Conservation (phyloP, 495 filamentous ascomycete genomes). For the Podospora pseudoanserina region DNA sequence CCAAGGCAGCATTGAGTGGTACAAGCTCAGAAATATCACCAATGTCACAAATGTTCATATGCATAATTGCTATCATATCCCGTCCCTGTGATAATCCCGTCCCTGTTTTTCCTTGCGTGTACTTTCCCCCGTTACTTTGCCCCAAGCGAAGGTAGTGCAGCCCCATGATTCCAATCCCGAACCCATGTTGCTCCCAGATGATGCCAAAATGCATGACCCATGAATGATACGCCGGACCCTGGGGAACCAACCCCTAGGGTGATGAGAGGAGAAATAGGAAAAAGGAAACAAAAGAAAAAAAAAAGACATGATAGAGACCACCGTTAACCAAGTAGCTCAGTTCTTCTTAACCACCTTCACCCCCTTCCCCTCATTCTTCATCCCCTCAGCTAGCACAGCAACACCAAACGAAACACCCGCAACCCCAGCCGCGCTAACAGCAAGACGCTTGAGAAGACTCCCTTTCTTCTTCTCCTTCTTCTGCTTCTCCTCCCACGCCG, state of each 20-base stretch:
- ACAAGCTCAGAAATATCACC: no score
- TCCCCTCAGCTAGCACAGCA: slow-evolving; percentile 65
- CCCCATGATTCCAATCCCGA: slow-evolving; percentile 4
- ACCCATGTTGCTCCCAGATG: slow-evolving; percentile 5
- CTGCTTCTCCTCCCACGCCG: slow-evolving; percentile 19
- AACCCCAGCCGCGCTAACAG: slow-evolving; percentile 56
- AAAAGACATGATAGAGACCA: background rate
- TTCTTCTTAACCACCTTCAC: slow-evolving; percentile 48
- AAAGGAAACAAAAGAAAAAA: background rate
- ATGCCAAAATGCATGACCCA: background rate
- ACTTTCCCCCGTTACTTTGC: background rate
- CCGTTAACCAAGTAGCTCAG: background rate
- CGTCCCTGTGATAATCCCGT: background rate
- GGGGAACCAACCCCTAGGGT: background rate
- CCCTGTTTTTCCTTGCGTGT: background rate
- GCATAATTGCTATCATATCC: background rate
- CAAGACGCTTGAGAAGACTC: slow-evolving; percentile 45
- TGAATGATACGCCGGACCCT: background rate
- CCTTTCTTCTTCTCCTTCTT: slow-evolving; percentile 33
- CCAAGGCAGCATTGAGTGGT: no score
- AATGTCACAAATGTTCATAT: background rate
- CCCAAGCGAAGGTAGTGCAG: background rate
- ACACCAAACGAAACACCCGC: slow-evolving; percentile 64
- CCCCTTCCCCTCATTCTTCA: slow-evolving; percentile 47
- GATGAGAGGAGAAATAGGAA: background rate